These are phyloP conservation scores for Sporisorium graminicola DNA, from an alignment of 1,284 basidiomycete genomes.

Conservation along the genomic window DNA sequence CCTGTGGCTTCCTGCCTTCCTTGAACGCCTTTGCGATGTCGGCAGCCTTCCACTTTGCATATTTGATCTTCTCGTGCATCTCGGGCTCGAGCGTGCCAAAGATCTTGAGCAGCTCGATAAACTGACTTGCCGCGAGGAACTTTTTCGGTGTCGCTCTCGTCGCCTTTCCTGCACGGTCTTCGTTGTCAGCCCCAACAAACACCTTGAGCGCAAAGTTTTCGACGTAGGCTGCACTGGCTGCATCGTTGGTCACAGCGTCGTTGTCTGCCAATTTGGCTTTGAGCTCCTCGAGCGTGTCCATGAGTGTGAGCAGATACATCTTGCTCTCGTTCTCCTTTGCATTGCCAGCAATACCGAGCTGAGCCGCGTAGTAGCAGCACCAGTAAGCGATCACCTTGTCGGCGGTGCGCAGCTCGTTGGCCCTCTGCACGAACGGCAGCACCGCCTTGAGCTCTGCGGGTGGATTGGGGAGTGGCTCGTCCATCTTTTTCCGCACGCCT, in stretches of 20 bases:
- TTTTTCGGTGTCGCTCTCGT: conserved; percentile 86
- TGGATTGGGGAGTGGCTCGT: conserved; percentile 43
- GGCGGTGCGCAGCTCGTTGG: conserved; percentile 82
- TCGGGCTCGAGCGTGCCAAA: conserved; percentile 74
- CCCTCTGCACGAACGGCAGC: conserved; percentile 85
- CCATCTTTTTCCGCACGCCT: conserved; percentile 26
- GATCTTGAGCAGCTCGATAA: conserved; percentile 83
- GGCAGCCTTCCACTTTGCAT: conserved; percentile 92
- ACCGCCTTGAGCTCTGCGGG: conserved; percentile 72
- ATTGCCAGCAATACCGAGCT: conserved; percentile 82
- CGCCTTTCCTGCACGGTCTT: conserved; percentile 82
- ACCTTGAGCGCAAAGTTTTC: conserved; percentile 93
- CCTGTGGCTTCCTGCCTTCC: conserved; percentile 73
- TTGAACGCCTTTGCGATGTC: conserved; percentile 88
- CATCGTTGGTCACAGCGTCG: conserved; percentile 86
- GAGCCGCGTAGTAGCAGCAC: conserved; percentile 92
- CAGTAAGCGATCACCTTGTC: conserved; percentile 93
- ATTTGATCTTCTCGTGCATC: conserved; percentile 82
- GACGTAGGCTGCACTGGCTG: conserved; percentile 85
- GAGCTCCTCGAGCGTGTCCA: conserved; percentile 83
- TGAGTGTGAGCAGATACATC: conserved; percentile 79
- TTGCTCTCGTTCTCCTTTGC: conserved; percentile 75
- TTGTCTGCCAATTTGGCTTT: conserved; percentile 81
- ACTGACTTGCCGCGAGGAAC: conserved; percentile 87
- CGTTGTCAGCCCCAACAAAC: conserved; percentile 88